Conservation (phyloP, 352 stramenopile genomes). For the Blastocystis sp. region DNA sequence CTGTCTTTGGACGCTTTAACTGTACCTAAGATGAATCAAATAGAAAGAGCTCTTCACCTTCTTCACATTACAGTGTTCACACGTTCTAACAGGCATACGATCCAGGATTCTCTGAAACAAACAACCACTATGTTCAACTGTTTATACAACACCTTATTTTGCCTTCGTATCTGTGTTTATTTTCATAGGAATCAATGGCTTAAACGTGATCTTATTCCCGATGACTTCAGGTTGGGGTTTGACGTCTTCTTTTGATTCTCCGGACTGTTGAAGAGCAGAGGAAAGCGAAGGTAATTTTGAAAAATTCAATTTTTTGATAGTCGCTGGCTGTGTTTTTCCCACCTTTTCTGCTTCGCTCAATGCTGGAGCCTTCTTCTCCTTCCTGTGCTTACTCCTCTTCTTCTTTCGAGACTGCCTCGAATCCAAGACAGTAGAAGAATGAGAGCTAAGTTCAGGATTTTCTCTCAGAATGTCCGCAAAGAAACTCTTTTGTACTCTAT, state of each 20-base stretch:
- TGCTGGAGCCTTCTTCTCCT: background rate
- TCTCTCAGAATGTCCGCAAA: background rate
- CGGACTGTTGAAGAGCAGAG: no score
- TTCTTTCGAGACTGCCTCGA: background rate
- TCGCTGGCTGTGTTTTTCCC: background rate
- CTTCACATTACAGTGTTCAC: constrained; percentile 4
- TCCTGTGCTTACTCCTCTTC: background rate
- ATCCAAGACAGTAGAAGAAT: background rate
- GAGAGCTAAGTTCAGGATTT: background rate
- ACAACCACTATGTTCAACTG: background rate
- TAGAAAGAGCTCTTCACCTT: background rate
- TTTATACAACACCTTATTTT: no score
- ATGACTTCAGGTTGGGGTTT: no score
- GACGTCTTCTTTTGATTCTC: no score
- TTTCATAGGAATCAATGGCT: background rate
- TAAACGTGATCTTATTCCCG: background rate
- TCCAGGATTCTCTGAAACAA: background rate
- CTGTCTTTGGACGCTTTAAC: constrained; percentile 62
- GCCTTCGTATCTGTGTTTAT: no score
- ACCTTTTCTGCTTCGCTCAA: background rate
- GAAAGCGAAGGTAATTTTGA: no score
- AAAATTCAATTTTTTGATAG: no score
- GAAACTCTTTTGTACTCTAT: background rate
- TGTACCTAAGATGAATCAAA: background rate
- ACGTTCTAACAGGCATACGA: background rate